Evolutionary conservation across 805 yeast genomes (phyloP), one percentile per base, ranked within the genome.

Genomic region (Metschnikowia similis): DNA sequence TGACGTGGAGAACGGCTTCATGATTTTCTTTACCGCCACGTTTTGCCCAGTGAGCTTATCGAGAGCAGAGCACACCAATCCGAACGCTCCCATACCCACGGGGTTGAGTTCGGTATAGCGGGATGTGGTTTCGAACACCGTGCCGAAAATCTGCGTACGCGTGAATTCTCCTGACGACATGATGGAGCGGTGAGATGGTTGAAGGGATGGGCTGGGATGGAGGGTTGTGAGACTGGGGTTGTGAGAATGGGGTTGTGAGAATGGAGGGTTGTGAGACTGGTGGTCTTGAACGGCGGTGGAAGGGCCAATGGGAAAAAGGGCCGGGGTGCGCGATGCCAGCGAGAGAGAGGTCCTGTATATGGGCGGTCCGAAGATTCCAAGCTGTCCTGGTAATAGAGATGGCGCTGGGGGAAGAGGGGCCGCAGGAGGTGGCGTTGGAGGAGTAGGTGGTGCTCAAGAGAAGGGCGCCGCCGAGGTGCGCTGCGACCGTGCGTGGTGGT

Each of bases 41-140:
- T 86, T 89, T 67, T 91, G 96, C 48, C 82, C 84, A 0, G 97
- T 90, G 53, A 91, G 79, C 58, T 85, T 88, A 69, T 94, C 99
- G 49, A 85, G 82, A 1, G 99, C 99, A 8, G 97, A 89, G 57
- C 99, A 94, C 36, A 94, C 99, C 16, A 94, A 78, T 5, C 99
- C 99, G 66, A 94, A 94, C 7, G 99, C 99, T 27, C 99, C 99
- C 99, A 94, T 94, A 0, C 99, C 99, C 45, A 94, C 97, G 1
- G 99, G 99, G 63, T 90, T 92, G 54, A 94, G 77, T 64, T 92
- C 96, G 4, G 88, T 81, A 71, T 94, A 94, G 56, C 97, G 73
- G 61, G 82, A 84, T 38, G 97, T 91, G 56, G 90, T 89, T 69
- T 91, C 97, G 65, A 91, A 91, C 41, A 91, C 92, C 1, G 98